Base-by-base conservation (phyloP, 495 filamentous ascomycete species). In the Aspergillus campestris region DNA sequence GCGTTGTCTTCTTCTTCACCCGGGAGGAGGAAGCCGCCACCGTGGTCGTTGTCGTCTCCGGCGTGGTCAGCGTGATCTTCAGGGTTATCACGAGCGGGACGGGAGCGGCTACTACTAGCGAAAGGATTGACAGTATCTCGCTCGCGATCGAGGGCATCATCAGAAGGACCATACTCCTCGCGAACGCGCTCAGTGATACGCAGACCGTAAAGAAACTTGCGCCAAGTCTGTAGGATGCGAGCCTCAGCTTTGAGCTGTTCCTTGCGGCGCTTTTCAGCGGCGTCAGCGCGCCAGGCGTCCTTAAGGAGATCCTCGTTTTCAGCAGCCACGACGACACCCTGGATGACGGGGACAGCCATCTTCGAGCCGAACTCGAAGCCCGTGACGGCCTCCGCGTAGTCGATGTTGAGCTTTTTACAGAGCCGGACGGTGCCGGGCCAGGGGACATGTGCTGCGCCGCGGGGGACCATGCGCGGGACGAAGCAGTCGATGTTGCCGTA, bases 401-500 rank as follows among this genome's bases (percentile, higher is more conserved):
- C 86, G 33, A 99, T 83, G 11, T 78, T 81, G 3, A 99, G 73
- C 45, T 83, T 80, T 54, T 86, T 90, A 51, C 90, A 95, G 8
- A 97, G 69, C 40, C 78, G 80, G 34, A 80, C 82, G 0, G 82
- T 84, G 4, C 89, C 86, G 32, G 83, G 78, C 37, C 82, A 78
- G 0, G 84, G 86, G 13, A 99, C 72, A 61, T 99, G 92, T 8
- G 85, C 74, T 6, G 91, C 89, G 1, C 81, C 92, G 35, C 70
- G 55, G 2, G 92, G 92, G 12, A 95, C 82, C 91, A 99, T 97
- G 44, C 83, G 87, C 37, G 87, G 83, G 3, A 85, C 89, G 57
- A 90, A 99, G 50, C 95, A 81, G 64, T 99, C 94, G 50, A 96
- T 96, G 59, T 99, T 99, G 7, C 91, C 90, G 56, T 89, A 99